A percentile compares a stretch with the other conserved stretches of the same genome.
These are phyloP conservation scores for Scenedesmus sp. DNA, from an alignment of 163 green algal genomes.

Conservation along the genomic window DNA sequence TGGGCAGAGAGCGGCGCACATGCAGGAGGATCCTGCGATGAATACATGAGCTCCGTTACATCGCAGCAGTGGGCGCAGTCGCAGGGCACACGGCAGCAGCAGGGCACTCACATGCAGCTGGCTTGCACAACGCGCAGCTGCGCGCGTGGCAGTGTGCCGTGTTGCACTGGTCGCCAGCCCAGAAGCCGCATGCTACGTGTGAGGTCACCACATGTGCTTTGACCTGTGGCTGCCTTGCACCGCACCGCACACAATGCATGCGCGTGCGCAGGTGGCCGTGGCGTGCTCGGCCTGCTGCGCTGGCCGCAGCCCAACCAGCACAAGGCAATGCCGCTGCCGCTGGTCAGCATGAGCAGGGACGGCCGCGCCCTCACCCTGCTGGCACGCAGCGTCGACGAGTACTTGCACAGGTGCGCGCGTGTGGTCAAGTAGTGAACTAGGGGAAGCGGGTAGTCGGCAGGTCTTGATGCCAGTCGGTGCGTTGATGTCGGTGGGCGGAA, in stretches of 20 bases:
- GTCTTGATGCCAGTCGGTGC: too few species aligned
- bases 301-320: constrained; percentile 67
- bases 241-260: too few species aligned
- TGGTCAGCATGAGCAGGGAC: constrained; percentile 71
- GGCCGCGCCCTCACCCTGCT: constrained; percentile 66
- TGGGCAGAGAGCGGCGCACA: not conserved
- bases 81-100: not conserved
- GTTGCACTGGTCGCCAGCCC: too few species aligned
- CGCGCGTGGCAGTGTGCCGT: too few species aligned
- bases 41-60: too few species aligned
- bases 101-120: not conserved
- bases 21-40: too few species aligned
- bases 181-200: too few species aligned
- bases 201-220: too few species aligned
- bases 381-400: constrained; percentile 81
- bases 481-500: too few species aligned
- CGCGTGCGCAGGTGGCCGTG: not conserved
- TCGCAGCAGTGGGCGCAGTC: not conserved
- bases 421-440: not conserved
- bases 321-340: constrained; percentile 67
- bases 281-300: constrained; percentile 73
- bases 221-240: too few species aligned
- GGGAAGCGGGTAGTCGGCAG: too few species aligned
- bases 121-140: not conserved
- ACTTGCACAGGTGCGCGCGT: constrained; percentile 74